Evolutionary conservation across 2,329 filamentous ascomycete genomes (phyloP).

Genomic region (Botrytis squamosa): DNA sequence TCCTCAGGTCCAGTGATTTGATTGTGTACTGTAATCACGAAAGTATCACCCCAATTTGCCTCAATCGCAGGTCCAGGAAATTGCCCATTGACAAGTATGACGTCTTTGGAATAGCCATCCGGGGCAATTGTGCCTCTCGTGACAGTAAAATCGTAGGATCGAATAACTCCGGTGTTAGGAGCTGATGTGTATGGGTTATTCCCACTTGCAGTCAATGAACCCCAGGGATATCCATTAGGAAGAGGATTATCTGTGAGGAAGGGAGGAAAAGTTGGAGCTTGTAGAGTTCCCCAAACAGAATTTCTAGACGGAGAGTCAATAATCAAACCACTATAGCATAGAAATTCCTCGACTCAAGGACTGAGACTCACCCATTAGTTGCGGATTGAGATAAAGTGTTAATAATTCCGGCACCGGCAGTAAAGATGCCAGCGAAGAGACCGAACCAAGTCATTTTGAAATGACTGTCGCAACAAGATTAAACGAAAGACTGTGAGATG

Average conservation of each 20-base stretch:
- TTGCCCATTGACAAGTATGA: constrained; percentile 46
- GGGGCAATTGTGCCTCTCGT: constrained; percentile 38
- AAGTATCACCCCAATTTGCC: constrained; percentile 43
- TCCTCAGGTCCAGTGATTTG: constrained; percentile 51
- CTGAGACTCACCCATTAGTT: constrained; percentile 9
- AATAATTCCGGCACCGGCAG: not conserved
- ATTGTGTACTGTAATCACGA: constrained; percentile 69
- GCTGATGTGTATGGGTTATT: constrained; percentile 42
- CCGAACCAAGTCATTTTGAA: not conserved
- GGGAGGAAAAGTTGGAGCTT: constrained; percentile 34
- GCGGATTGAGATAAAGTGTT: not conserved
- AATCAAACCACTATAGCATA: not conserved
- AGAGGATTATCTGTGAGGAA: constrained; percentile 52
- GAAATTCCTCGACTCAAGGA: not conserved
- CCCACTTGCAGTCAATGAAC: constrained; percentile 41
- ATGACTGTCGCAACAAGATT: not conserved
- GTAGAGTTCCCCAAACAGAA: constrained; percentile 39
- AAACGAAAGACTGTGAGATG: not conserved
- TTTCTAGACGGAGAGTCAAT: constrained; percentile 2
- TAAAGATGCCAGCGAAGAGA: not conserved
- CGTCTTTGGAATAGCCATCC: constrained; percentile 50
- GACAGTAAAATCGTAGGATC: constrained; percentile 39
- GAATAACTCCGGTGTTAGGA: constrained; percentile 44
- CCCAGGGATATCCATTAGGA: constrained; percentile 54
- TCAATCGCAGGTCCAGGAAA: constrained; percentile 42